These are phyloP conservation scores for Trichoderma gamsii DNA, from an alignment of 495 filamentous ascomycete genomes.

Conservation along the genomic window DNA sequence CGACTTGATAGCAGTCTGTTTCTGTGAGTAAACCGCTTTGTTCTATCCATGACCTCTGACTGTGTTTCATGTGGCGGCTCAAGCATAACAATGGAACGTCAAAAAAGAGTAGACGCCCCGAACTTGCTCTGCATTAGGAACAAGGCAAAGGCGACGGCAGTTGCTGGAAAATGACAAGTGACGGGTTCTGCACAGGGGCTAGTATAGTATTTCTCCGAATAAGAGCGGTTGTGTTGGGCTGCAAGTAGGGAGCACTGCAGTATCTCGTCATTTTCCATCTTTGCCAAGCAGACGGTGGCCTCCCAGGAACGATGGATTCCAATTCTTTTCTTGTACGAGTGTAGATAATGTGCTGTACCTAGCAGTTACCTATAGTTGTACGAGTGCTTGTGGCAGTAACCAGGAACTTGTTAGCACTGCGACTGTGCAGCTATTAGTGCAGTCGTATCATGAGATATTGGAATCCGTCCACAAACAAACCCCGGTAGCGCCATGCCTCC, in stretches of 20 bases:
- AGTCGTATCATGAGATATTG: neutral
- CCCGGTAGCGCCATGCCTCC: neutral
- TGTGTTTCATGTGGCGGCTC: too few species aligned
- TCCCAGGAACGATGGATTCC: too few species aligned
- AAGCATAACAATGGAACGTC: too few species aligned
- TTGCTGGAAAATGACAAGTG: neutral
- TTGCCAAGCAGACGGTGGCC: too few species aligned
- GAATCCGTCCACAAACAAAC: neutral
- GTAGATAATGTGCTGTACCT: too few species aligned
- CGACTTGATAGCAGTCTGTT: too few species aligned
- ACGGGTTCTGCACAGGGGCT: neutral
- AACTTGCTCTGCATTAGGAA: too few species aligned
- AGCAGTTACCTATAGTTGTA: neutral
- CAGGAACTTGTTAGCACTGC: neutral
- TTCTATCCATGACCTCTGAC: too few species aligned
- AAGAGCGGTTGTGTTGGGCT: neutral
- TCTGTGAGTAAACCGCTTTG: too few species aligned
- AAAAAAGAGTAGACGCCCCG: too few species aligned
- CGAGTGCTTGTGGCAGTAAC: neutral
- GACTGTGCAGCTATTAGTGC: neutral
- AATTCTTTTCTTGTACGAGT: too few species aligned
- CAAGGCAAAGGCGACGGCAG: neutral
- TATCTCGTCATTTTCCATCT: neutral
- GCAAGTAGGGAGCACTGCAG: neutral
- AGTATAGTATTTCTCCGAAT: neutral